Conservation (phyloP, 1,284 basidiomycete species). For the Stygiomarasmius scandens region DNA sequence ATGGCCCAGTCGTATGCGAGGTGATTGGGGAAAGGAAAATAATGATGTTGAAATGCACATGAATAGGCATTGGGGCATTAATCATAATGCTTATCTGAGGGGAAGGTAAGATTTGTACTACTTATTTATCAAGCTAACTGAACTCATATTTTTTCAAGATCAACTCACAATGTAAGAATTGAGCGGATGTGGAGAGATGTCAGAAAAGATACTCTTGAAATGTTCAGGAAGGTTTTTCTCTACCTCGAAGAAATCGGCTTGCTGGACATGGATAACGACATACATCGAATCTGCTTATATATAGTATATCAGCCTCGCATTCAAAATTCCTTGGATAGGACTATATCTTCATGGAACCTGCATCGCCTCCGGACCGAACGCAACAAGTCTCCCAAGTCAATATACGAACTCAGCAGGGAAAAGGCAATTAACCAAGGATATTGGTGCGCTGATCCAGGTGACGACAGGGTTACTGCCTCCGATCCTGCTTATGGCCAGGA, state of each 20-base stretch:
- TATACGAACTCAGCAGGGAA: constrained; percentile 2
- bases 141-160: background rate
- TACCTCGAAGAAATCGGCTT: constrained; percentile 12
- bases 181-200: constrained; percentile 10
- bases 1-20: constrained; percentile 27
- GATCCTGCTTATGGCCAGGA: constrained; percentile 10
- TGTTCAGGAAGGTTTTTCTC: constrained; percentile 15
- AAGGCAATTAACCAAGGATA: constrained; percentile 5
- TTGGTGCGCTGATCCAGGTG: constrained; percentile 7
- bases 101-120: constrained; percentile 10
- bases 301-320: constrained; percentile 5
- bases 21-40: constrained; percentile 33
- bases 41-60: constrained; percentile 26
- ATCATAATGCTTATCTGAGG: constrained; percentile 14
- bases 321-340: constrained; percentile 1
- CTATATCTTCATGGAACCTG: background rate
- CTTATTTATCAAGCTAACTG: background rate
- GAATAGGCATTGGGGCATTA: constrained; percentile 16
- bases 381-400: background rate
- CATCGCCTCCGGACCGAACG: background rate
- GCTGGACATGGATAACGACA: constrained; percentile 20
- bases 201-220: constrained; percentile 8
- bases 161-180: constrained; percentile 14
- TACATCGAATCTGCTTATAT: constrained; percentile 15
- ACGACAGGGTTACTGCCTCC: background rate